Evolutionary conservation across 176 grass and related monocot species (phyloP), one percentile per base, ranked within the genome.

Genomic region (Avena atlantica): DNA sequence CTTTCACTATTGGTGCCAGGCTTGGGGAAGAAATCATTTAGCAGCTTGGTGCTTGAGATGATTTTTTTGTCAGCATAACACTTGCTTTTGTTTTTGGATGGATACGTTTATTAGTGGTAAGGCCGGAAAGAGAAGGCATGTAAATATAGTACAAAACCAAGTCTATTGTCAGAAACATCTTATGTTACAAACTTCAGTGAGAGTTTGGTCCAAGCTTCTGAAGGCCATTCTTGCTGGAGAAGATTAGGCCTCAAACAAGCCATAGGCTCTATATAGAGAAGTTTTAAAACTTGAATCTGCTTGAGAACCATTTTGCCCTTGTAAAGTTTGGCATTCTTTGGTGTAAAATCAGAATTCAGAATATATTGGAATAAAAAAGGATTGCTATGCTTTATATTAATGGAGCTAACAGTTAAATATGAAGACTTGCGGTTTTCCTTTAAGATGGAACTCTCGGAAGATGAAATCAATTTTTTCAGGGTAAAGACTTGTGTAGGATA

Each of bases 141-240:
- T 53, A 53, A 53, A 13, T 53, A 15, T 53, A 53, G 51, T 53
- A 53, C 51, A 36, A 27, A 68, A 10, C 6, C n/a, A 78, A 37
- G 27, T 20, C 29, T 78, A 1, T 58, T 78, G 51, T 21, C 4
- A 58, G 8, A 78, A 78, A 29, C 52, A 58, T 16, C 31, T 71
- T 20, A 75, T 65, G 9, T 76, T n/a, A 25, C 25, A 51, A 15
- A 4, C 50, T 67, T 81, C 62, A 47, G 23, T 84, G 55, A 52
- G 2, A 45, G 78, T 80, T 72, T 74, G n/a, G 13, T 62, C 19
- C 52, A 40, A 70, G 51, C 52, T 61, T 82, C 62, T 58, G 11
- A 62, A 86, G 25, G 31, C 12, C 66, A 64, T 55, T 27, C 8
- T 82, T 2, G 25, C 15, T 79, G 2, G 15, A 70, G 56, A 84